These are phyloP conservation scores for Paramecium biaurelia DNA, from an alignment of 73 alveolate species.

Conservation along the genomic window DNA sequence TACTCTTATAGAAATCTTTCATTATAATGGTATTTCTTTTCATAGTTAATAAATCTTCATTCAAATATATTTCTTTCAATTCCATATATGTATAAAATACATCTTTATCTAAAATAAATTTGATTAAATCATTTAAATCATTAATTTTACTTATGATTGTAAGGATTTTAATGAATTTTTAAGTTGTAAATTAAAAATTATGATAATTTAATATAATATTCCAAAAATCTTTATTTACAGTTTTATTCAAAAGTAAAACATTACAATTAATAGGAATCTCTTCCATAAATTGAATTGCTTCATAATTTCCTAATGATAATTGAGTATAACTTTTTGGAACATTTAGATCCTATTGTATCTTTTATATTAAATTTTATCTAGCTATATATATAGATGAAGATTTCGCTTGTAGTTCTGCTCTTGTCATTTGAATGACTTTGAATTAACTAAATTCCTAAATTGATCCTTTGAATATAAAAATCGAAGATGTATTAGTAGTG, in stretches of 20 bases:
- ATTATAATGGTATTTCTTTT: not conserved
- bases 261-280: conserved; percentile 25
- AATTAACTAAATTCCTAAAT: not conserved
- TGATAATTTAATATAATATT: not conserved
- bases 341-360: not conserved
- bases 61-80: not conserved
- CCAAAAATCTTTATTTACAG: conserved; percentile 35
- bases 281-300: conserved; percentile 3
- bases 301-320: not conserved
- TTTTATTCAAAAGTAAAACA: not conserved
- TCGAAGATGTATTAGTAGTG: not conserved
- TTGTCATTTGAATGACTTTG: not conserved
- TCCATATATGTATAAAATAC: not conserved
- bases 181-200: not conserved
- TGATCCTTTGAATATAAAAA: not conserved
- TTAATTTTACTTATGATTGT: not conserved
- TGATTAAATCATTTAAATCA: not conserved
- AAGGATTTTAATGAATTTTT: not conserved
- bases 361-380: not conserved
- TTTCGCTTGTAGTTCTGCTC: not conserved
- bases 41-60: not conserved
- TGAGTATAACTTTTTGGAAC: not conserved
- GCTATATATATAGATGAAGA: not conserved
- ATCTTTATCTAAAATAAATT: not conserved
- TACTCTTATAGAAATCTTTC: not conserved